These are phyloP conservation scores for Aspergillus felis DNA, from an alignment of 2,329 filamentous ascomycete genomes.

Conservation along the genomic window DNA sequence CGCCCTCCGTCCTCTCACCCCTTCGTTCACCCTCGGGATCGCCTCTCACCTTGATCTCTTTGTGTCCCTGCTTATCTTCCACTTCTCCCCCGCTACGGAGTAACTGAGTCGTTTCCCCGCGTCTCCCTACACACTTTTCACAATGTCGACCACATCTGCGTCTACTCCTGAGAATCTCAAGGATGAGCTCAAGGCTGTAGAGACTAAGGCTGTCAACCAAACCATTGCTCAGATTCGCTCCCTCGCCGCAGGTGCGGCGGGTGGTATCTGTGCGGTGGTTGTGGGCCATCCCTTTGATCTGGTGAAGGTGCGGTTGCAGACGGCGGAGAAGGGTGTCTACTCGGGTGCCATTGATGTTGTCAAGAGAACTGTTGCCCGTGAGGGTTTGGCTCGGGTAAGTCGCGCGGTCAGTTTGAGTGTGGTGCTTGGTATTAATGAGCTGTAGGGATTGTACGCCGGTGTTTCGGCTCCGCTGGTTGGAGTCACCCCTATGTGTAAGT, in stretches of 20 bases:
- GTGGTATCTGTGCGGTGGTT: slow-evolving; percentile 87
- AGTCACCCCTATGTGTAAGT: slow-evolving; percentile 98
- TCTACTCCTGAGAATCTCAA: slow-evolving; percentile 26
- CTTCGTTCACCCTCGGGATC: background rate
- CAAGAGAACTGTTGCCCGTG: slow-evolving; percentile 77
- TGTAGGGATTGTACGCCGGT: slow-evolving; percentile 84
- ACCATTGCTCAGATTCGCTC: slow-evolving; percentile 69
- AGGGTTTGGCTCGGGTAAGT: slow-evolving; percentile 64
- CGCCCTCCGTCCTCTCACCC: slow-evolving; percentile 2
- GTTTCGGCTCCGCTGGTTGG: slow-evolving; percentile 91
- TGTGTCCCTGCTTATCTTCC: slow-evolving; percentile 1
- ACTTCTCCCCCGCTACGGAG: background rate
- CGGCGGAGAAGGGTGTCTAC: slow-evolving; percentile 90
- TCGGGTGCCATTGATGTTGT: slow-evolving; percentile 88
- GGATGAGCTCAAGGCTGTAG: slow-evolving; percentile 26
- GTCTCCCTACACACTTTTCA: slow-evolving; percentile 10
- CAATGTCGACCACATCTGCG: slow-evolving; percentile 28
- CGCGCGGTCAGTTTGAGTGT: background rate
- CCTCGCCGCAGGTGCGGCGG: slow-evolving; percentile 83
- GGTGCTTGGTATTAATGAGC: slow-evolving; percentile 6
- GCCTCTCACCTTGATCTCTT: background rate
- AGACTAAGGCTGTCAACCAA: slow-evolving; percentile 33
- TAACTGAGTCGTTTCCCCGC: background rate
- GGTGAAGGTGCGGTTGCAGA: slow-evolving; percentile 96
- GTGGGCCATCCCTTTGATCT: slow-evolving; percentile 97